A percentile compares a stretch with the other conserved stretches of the same genome.
Evolutionary conservation across 2,329 filamentous ascomycete genomes (phyloP).

Genomic region (Aspergillus hiratsukae): DNA sequence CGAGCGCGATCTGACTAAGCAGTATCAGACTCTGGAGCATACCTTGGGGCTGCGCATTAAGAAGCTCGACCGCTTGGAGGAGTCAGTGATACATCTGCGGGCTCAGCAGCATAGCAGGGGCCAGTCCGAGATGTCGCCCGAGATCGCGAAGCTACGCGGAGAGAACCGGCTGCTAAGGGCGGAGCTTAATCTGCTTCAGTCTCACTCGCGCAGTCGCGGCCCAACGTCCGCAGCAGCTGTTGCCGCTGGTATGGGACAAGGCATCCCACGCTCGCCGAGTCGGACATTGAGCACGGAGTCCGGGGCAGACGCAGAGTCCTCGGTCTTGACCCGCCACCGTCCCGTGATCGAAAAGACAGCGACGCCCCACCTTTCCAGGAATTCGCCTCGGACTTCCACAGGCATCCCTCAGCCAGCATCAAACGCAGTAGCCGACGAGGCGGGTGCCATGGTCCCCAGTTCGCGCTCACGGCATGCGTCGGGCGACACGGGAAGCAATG

Average conservation of each 20-base stretch:
- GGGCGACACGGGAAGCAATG: slow-evolving; percentile 52
- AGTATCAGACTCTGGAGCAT: slow-evolving; percentile 81
- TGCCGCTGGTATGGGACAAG: slow-evolving; percentile 31
- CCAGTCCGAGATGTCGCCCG: slow-evolving; percentile 41
- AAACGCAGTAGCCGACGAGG: slow-evolving; percentile 27
- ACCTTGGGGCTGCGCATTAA: slow-evolving; percentile 75
- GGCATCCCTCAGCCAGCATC: slow-evolving; percentile 32
- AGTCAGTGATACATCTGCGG: slow-evolving; percentile 62
- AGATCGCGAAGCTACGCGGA: slow-evolving; percentile 55
- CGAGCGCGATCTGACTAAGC: slow-evolving; percentile 85
- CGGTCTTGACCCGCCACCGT: slow-evolving; percentile 53
- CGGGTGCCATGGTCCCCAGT: slow-evolving; percentile 22
- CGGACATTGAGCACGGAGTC: slow-evolving; percentile 19
- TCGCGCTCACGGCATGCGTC: slow-evolving; percentile 18
- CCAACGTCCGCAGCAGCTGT: slow-evolving; percentile 42
- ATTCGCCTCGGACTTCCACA: slow-evolving; percentile 27
- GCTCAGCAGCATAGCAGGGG: slow-evolving; percentile 27
- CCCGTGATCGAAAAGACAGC: slow-evolving; percentile 46
- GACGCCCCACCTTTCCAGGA: slow-evolving; percentile 23
- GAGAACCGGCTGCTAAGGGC: slow-evolving; percentile 59
- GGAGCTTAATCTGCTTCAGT: slow-evolving; percentile 65
- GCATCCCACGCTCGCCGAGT: slow-evolving; percentile 28
- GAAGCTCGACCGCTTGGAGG: slow-evolving; percentile 82
- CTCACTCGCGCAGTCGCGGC: slow-evolving; percentile 54
- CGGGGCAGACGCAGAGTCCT: slow-evolving; percentile 29